These are phyloP conservation scores for Ottelia alismoides DNA, from an alignment of 106 monocot species.

Conservation along the genomic window DNA sequence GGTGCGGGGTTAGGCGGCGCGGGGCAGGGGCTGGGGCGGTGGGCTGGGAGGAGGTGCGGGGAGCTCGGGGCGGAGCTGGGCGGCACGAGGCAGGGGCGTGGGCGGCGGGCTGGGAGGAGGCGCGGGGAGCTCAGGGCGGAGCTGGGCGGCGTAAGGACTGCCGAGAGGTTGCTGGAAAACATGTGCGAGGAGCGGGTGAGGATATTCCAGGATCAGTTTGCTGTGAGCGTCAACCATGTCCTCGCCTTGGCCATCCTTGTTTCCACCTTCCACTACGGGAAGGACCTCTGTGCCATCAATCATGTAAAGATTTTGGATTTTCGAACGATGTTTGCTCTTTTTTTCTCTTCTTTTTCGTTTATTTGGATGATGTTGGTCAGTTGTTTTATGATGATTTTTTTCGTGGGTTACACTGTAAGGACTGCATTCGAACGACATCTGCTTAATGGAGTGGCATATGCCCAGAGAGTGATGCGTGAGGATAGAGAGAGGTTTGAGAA, in stretches of 20 bases:
- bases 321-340: too few species aligned
- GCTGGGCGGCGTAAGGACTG: constrained; percentile 17
- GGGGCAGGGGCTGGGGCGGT: too few species aligned
- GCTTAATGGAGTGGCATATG: constrained; percentile 86
- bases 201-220: constrained; percentile 36
- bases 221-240: constrained; percentile 33
- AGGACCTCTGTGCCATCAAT: constrained; percentile 19
- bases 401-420: constrained; percentile 72
- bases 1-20: too few species aligned
- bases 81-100: too few species aligned
- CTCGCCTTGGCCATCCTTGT: constrained; percentile 31
- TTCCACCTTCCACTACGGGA: constrained; percentile 26
- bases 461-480: constrained; percentile 70
- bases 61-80: too few species aligned
- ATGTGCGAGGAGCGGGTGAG: constrained; percentile 34
- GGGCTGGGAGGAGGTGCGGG: too few species aligned
- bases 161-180: constrained; percentile 20
- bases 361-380: too few species aligned
- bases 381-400: too few species aligned
- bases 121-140: too few species aligned
- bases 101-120: too few species aligned
- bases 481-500: constrained; percentile 79
- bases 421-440: constrained; percentile 90
- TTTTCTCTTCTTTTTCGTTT: too few species aligned
- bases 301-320: too few species aligned